Conservation (phyloP, 139 green algal species). For the Haematococcus sp. region DNA sequence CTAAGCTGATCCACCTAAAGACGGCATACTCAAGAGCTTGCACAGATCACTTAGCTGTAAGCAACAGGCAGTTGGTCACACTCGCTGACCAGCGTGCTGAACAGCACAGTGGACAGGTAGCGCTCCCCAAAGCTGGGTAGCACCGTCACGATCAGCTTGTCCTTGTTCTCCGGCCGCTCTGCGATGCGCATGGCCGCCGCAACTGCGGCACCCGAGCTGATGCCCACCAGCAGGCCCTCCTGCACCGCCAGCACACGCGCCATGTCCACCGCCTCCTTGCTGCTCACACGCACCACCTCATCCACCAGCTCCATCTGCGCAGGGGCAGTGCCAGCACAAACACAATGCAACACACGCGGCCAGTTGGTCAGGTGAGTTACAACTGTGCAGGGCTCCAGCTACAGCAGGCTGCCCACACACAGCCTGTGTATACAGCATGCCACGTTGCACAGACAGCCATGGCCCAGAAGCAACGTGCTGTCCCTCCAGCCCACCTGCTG, state of each 20-base stretch:
- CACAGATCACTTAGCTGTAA: neutral
- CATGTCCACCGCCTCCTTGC: conserved; percentile 86
- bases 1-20: no score
- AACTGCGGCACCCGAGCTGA: conserved; percentile 32
- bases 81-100: conserved; percentile 58
- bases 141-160: conserved; percentile 89
- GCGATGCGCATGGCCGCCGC: conserved; percentile 38
- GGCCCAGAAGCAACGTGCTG: no score
- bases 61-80: conserved; percentile 13
- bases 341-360: no score
- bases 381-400: no score
- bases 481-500: no score
- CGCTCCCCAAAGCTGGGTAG: conserved; percentile 94
- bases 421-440: no score
- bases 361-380: no score
- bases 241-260: conserved; percentile 83
- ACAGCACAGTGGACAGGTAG: conserved; percentile 93
- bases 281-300: conserved; percentile 62
- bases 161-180: conserved; percentile 81
- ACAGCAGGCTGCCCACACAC: no score
- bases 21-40: no score
- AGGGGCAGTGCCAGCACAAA: conserved; percentile 27
- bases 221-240: conserved; percentile 92
- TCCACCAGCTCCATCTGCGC: conserved; percentile 82
- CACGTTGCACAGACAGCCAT: no score